Evolutionary conservation across 305 asterid species (phyloP), one percentile per base, ranked within the genome.

Genomic region (Caryopteris hybrid): DNA sequence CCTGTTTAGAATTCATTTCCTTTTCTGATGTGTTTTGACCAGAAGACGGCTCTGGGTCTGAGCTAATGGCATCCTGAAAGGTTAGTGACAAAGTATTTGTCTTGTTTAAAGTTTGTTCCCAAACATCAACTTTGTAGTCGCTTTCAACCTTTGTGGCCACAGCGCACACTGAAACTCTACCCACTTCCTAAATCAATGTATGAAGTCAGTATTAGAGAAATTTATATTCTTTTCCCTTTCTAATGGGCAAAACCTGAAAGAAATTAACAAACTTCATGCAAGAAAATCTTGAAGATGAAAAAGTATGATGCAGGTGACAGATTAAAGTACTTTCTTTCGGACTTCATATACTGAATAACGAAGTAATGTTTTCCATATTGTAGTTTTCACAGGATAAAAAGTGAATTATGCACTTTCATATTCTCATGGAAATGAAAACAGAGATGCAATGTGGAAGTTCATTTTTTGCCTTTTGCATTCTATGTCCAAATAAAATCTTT

Each of bases 1-100:
- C 57, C 68, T 41, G 74, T 65, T 68, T 73, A 38, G 85, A 74
- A 57, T 86, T 80, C 46, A 51, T 80, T 67, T 70, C 95, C 69
- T 72, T 78, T 31, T 21, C 72, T 20, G 74, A 51, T 27, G 63
- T 43, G 54, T 52, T 83, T 69, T 57, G 60, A 5, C 23, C 42
- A 29, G 53, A 41, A 33, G 65, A 56, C 34, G 78, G 39, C 7
- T 16, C 57, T 14, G 61, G 48, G n/a, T 38, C 29, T 41, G 57
- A 23, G 53, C 18, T 11, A 52, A 14, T 48, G 0, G 51, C 74
- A 38, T 56, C 74, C 50, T 70, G 16, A 13, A 18, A 12, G 16
- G 67, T 9, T 61, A 78, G 52, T 54, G 39, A 39, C 25, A 47
- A 45, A 29, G 38, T 58, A 46, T 43, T 57, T 8, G 53, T 62